Evolutionary conservation across 2,329 filamentous ascomycete species (phyloP), one percentile per base, ranked within the genome.

Genomic region (Pleoardoris graminearum): DNA sequence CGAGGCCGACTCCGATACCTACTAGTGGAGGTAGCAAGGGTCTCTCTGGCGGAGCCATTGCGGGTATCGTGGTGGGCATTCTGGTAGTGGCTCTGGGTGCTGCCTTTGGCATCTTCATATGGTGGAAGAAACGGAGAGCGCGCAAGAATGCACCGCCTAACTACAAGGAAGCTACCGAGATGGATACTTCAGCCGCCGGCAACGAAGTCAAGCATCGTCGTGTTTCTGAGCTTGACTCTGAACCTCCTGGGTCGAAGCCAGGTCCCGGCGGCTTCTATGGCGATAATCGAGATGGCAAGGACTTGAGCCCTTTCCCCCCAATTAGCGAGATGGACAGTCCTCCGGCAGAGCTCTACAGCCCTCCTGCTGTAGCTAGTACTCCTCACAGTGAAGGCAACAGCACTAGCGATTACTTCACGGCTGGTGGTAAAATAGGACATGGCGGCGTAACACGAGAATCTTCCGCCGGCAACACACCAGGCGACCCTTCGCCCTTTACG

Each of bases 301-400:
- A 57, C 22, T 11, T 45, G 4, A 35, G 48, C 7, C 56, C 58
- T 4, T 61, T 67, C 32, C 68, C 68, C 3, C 60, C 68, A 1
- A 70, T 73, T 49, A 66, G 60, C 43, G 70, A 73, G 38, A 61
- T 73, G 60, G 68, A 71, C 3, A 66, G 62, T n/a, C 62, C 65
- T 11, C 68, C 69, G 0, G 65, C 62, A 1, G 70, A 72, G 46
- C 46, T 73, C n/a, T 71, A 69, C 36, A 69, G 65, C 16, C 68
- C 68, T 7, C 68, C 68, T 7, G 47, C 54, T 10, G 55, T 63
- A 4, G 47, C 54, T 6, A 39, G 48, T 21, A 54, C 55, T 10
- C 54, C 54, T n/a, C 53, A 54, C 14, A 51, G 49, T 2, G 55
- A 59, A 23, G 50, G 52, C 8, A 39, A 44, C 11, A 35, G 41